Base-by-base conservation (phyloP, 2,329 filamentous ascomycete genomes). In the Fusarium tanahbumbuense region DNA sequence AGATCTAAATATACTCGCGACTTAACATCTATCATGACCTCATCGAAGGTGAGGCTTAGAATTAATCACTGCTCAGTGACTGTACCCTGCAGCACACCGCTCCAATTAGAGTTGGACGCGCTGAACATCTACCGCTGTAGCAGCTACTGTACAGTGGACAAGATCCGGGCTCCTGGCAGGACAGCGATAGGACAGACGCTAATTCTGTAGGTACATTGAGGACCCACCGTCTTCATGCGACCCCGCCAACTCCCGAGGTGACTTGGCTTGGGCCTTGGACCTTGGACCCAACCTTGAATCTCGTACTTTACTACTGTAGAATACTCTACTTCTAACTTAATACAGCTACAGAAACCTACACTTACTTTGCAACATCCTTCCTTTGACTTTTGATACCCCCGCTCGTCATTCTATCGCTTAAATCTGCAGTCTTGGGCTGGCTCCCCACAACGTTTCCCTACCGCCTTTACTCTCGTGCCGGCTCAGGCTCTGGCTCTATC, bases 21-120 rank as follows among this genome's bases (percentile, higher is more conserved):
- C 30, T 30, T 27, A 56, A 32, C 47, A 53, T 62, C 59, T 30
- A 34, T 52, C 32, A 75, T 75, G 73, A 71, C 73, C 73, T 75
- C 73, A 74, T 74, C 56, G 34, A 65, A 46, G 44, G 49, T 66
- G 61, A 48, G 46, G 47, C 55, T 64, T 42, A 66, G 64, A 61
- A 25, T 50, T 68, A 56, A 25, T 50, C 30, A n/a, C 22, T 18
- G 20, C 23, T 49, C 30, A 23, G 20, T 49, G 48, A 53, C 23
- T 42, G 41, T 20, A 44, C 13, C 22, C 34, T 42, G 41, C 15
- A 44, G 20, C 22, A 53, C 64, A 68, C 67, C 67, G 63, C 63
- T 42, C 44, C 30, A 49, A 45, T 56, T 34, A 55, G 27, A 40
- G 32, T 40, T 27, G 49, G 18, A 8, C 18, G 27, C n/a, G 18